Conservation (phyloP, 805 yeast genomes). For the Komagataella ulmi region DNA sequence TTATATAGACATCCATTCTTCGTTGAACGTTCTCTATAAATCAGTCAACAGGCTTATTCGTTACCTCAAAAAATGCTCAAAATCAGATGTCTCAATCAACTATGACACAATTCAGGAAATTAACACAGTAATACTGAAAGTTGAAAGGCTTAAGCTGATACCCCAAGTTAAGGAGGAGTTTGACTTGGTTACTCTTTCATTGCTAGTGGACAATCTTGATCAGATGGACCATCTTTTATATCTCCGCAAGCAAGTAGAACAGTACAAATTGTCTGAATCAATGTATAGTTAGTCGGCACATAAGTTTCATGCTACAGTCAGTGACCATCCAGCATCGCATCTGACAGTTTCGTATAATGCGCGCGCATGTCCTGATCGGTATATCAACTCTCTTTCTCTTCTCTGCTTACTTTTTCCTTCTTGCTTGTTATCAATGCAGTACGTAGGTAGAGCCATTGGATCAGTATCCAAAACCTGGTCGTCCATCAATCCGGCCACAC, state of each 20-base stretch:
- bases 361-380: not conserved
- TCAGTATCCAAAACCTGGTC: constrained; percentile 96
- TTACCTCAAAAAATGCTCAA: not conserved
- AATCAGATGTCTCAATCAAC: not conserved
- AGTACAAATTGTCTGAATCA: not conserved
- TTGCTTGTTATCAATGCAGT: constrained; percentile 54
- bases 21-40: not conserved
- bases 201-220: not conserved
- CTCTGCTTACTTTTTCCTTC: not conserved
- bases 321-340: not conserved
- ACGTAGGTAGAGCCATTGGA: constrained; percentile 91
- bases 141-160: not conserved
- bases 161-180: not conserved
- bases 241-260: not conserved
- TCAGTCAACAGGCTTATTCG: not conserved
- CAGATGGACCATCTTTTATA: not conserved
- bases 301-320: not conserved
- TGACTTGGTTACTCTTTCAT: not conserved
- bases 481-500: constrained; percentile 89
- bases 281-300: not conserved
- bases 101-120: not conserved
- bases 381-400: not conserved
- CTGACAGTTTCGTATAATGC: not conserved
- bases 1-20: not conserved
- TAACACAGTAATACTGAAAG: not conserved